Conservation (phyloP, 2,329 filamentous ascomycete genomes). For the Capronia americana region DNA sequence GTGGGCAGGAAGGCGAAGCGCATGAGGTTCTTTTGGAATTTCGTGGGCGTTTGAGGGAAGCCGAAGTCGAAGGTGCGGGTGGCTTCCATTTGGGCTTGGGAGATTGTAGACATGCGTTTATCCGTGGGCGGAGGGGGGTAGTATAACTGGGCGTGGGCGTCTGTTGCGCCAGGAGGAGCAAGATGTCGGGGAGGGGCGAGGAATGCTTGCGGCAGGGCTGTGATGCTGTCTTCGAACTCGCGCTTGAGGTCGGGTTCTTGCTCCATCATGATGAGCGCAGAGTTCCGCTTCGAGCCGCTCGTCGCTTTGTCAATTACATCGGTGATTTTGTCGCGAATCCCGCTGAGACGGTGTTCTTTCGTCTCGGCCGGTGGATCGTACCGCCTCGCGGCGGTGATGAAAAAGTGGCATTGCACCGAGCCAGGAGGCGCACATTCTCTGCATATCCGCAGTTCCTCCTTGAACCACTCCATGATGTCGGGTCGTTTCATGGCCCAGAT, state of each 20-base stretch:
- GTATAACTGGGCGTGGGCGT: slow-evolving; percentile 18
- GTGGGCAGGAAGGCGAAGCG: slow-evolving; percentile 79
- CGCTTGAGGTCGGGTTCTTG: slow-evolving; percentile 80
- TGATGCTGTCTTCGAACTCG: slow-evolving; percentile 73
- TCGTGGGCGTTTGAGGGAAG: slow-evolving; percentile 81
- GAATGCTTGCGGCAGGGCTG: slow-evolving; percentile 71
- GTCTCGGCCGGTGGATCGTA: slow-evolving; percentile 42
- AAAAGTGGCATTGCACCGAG: slow-evolving; percentile 91
- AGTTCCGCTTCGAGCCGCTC: slow-evolving; percentile 79
- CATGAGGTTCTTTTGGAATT: slow-evolving; percentile 88
- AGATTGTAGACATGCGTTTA: slow-evolving; percentile 32
- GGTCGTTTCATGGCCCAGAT: slow-evolving; percentile 93
- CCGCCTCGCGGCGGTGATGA: slow-evolving; percentile 79
- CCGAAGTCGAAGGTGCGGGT: slow-evolving; percentile 71
- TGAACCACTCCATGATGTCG: slow-evolving; percentile 97
- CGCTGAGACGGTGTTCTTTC: slow-evolving; percentile 58
- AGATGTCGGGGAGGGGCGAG: slow-evolving; percentile 38
- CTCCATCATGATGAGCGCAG: slow-evolving; percentile 76
- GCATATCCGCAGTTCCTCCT: slow-evolving; percentile 90
- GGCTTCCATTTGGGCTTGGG: slow-evolving; percentile 35
- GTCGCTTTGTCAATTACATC: slow-evolving; percentile 80
- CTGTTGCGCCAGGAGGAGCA: slow-evolving; percentile 14
- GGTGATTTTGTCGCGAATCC: slow-evolving; percentile 83
- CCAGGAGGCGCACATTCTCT: slow-evolving; percentile 86
- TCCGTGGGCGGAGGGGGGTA: slow-evolving; percentile 33